Evolutionary conservation across 768 basidiomycete genomes (phyloP).

Genomic region (Boletales sp.): DNA sequence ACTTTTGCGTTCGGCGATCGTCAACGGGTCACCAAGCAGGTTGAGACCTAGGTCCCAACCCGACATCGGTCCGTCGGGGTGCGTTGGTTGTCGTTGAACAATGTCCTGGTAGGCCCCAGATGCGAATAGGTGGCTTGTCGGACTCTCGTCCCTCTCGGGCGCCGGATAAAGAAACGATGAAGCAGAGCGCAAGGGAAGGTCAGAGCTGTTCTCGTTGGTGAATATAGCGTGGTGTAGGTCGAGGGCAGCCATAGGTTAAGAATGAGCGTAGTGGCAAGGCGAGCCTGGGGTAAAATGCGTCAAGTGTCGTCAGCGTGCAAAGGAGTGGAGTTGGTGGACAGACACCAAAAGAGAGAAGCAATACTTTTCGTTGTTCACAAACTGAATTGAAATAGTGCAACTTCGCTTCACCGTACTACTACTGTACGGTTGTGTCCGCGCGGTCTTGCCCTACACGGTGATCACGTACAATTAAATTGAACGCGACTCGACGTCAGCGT

Average conservation of each 20-base stretch:
- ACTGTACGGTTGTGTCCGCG: background rate
- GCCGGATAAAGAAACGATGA: conserved; percentile 18
- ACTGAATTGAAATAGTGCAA: too few relatives aligned
- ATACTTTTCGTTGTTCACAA: conserved; percentile 13
- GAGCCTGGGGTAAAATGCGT: conserved; percentile 5
- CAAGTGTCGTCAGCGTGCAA: conserved; percentile 14
- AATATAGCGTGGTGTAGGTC: conserved; percentile 56
- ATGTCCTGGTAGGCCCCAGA: conserved; percentile 36
- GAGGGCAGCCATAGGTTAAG: conserved; percentile 51
- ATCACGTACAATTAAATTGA: conserved; percentile 7
- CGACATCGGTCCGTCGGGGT: conserved; percentile 36
- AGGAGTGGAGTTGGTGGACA: background rate
- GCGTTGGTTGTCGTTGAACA: conserved; percentile 38
- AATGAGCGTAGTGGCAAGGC: conserved; percentile 14
- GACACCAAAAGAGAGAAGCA: conserved; percentile 10
- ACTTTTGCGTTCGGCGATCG: conserved; percentile 29
- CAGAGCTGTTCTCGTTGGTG: conserved; percentile 29
- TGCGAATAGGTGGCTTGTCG: conserved; percentile 11
- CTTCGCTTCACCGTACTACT: background rate
- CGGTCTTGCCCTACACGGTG: conserved; percentile 5
- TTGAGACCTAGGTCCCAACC: conserved; percentile 30
- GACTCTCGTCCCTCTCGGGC: conserved; percentile 12
- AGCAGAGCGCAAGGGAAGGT: conserved; percentile 18
- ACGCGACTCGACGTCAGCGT: background rate
- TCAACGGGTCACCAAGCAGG: conserved; percentile 30